These are phyloP conservation scores for Vitis hybrid DNA, from an alignment of 177 flowering plant genomes.

Conservation along the genomic window DNA sequence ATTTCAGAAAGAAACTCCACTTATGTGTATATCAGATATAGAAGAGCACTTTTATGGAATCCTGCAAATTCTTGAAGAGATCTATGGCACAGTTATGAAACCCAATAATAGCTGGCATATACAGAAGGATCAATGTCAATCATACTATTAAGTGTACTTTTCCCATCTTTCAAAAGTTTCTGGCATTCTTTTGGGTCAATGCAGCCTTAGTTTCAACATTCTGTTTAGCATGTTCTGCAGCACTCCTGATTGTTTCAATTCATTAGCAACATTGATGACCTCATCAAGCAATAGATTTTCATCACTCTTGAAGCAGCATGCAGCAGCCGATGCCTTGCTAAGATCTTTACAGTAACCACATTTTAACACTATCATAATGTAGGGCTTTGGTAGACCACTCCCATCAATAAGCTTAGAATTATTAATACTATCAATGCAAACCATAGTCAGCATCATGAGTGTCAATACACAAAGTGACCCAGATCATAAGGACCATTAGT, in stretches of 20 bases:
- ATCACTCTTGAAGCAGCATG: constrained; percentile 74
- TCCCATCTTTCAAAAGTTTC: constrained; percentile 85
- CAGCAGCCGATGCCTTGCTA: constrained; percentile 55
- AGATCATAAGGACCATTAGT: too few relatives aligned
- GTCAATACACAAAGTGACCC: too few relatives aligned
- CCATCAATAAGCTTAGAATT: constrained; percentile 52
- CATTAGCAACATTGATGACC: constrained; percentile 30
- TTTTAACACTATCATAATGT: constrained; percentile 70
- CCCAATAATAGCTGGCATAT: constrained; percentile 89
- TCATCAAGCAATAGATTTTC: constrained; percentile 88
- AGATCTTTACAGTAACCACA: constrained; percentile 79
- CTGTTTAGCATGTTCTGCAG: too few relatives aligned
- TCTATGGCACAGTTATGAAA: constrained; percentile 80
- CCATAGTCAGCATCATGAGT: constrained; percentile 73
- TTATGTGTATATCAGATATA: constrained; percentile 85
- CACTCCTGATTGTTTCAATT: too few relatives aligned
- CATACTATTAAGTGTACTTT: constrained; percentile 86
- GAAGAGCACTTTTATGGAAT: constrained; percentile 85
- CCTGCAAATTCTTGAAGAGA: constrained; percentile 80
- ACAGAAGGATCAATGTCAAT: constrained; percentile 99
- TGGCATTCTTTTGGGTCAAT: constrained; percentile 77
- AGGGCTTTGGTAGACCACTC: constrained; percentile 89
- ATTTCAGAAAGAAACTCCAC: constrained; percentile 90
- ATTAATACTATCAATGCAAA: constrained; percentile 25
- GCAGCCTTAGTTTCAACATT: too few relatives aligned